Evolutionary conservation across 2,329 filamentous ascomycete genomes (phyloP), one percentile per base, ranked within the genome.

Genomic region (Calonectria pauciramosa): DNA sequence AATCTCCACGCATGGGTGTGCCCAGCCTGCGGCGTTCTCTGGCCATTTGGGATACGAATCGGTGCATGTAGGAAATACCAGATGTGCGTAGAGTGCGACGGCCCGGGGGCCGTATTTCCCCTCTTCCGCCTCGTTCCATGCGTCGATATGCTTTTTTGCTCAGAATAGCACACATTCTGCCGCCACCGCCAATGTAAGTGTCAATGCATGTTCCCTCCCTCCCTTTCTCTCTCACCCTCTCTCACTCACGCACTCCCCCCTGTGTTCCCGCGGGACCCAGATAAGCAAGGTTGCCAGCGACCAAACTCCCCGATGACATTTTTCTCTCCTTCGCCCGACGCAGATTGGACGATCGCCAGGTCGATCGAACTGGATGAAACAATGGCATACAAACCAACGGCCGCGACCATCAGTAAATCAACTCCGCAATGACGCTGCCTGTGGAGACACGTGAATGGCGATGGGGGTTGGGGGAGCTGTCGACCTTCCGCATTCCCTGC

Each of bases 361-460:
- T 63, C 56, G 56, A 63, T 63, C 56, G 56, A 63, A 36, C 23
- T 28, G 36, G 51, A 56, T 68, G 65, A 66, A 41, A 71, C 60
- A 63, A 63, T 63, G 34, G 56, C 34, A 63, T 41, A 8, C 56
- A 63, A 63, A 63, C 56, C 60, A 54, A 66, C n/a, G 14, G 13
- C 20, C 20, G n/a, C 41, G 44, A 26, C 30, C 49, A 26, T 20
- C 28, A 23, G 52, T 49, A 44, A 20, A 69, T 18, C 51, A 59
- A 51, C 71, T 73, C 71, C 71, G 60, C 71, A 67, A 65, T 73
- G 71, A 73, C 71, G 60, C 71, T 52, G 49, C 51, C 11, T 65
- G 49, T 65, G 65, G 59, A 49, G 60, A 71, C 44, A 30, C 52
- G 63, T 32, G 30, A 32, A 32, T 32, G 4, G 30, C 28, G 18